Percentiles rank a stretch among this genome's conserved stretches.
phyloP scores from a whole-genome alignment of 345 rosid genomes.

The Isatis tinctoria region DNA sequence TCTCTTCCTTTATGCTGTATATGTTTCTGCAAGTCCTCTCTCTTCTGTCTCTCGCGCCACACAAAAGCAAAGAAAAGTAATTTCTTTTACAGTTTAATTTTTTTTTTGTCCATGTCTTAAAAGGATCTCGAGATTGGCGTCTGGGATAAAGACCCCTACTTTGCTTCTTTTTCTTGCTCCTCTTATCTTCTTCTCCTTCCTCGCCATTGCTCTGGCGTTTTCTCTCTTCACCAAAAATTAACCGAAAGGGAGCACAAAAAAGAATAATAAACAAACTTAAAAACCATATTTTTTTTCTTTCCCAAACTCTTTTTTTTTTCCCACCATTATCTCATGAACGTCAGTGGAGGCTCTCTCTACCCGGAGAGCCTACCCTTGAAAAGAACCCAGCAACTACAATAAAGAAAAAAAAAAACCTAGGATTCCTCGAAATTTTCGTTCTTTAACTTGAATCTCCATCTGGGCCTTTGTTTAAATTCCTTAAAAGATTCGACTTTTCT shows the following conservation, averaged over 20 bases:
- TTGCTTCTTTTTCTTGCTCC: constrained; percentile 7
- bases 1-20: neutral
- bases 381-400: constrained; percentile 5
- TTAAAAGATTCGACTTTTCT: neutral
- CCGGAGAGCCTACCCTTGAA: constrained; percentile 45
- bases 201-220: constrained; percentile 27
- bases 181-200: constrained; percentile 13
- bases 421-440: neutral
- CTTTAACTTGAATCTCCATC: neutral
- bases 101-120: constrained; percentile 4
- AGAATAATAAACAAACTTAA: neutral
- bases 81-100: constrained; percentile 10
- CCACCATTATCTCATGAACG: constrained; percentile 42
- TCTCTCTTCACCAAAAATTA: neutral
- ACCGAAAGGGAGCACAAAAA: neutral
- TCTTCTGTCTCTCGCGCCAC: neutral
- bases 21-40: constrained; percentile 6
- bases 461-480: neutral
- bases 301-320: neutral
- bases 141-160: constrained; percentile 32
- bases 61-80: neutral
- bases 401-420: constrained; percentile 9
- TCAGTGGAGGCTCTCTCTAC: constrained; percentile 47
- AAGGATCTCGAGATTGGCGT: constrained; percentile 45
- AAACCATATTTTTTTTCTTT: neutral